Evolutionary conservation across 768 basidiomycete species (phyloP).

Genomic region (Postia placenta): DNA sequence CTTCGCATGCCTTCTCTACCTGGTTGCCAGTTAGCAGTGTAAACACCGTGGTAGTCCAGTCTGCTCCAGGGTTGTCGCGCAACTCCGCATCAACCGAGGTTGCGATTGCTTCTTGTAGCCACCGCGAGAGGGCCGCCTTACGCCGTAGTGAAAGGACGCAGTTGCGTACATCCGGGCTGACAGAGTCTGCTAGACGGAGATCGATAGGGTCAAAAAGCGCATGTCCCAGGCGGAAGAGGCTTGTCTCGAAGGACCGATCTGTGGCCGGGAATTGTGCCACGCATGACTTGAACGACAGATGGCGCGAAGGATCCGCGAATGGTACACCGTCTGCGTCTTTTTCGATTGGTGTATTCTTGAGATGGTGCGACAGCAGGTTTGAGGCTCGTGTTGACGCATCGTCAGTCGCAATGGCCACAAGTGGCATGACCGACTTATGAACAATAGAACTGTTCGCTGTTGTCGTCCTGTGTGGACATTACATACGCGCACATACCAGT

Average conservation of each 20-base stretch:
- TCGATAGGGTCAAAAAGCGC: slow-evolving; percentile 86
- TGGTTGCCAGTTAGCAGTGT: slow-evolving; percentile 83
- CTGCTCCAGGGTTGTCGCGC: slow-evolving; percentile 37
- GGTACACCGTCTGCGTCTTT: slow-evolving; percentile 67
- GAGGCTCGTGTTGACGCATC: slow-evolving; percentile 38
- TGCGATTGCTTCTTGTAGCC: slow-evolving; percentile 74
- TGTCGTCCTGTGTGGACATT: slow-evolving; percentile 31
- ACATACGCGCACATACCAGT: slow-evolving; percentile 1
- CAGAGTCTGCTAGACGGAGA: slow-evolving; percentile 47
- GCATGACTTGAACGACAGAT: slow-evolving; percentile 77
- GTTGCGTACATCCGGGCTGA: slow-evolving; percentile 56
- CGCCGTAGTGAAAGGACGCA: slow-evolving; percentile 61
- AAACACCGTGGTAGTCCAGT: slow-evolving; percentile 55
- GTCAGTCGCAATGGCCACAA: slow-evolving; percentile 27
- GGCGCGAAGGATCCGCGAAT: slow-evolving; percentile 54
- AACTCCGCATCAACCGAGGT: slow-evolving; percentile 70
- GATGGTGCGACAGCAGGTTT: slow-evolving; percentile 71
- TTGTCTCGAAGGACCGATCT: slow-evolving; percentile 69
- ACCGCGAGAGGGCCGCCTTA: slow-evolving; percentile 73
- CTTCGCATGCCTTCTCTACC: slow-evolving; percentile 72
- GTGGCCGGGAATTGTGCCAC: slow-evolving; percentile 61
- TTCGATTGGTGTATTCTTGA: slow-evolving; percentile 65
- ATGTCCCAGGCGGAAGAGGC: slow-evolving; percentile 80
- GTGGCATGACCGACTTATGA: slow-evolving; percentile 42
- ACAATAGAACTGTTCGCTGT: slow-evolving; percentile 63